Conservation (phyloP, 768 basidiomycete species). For the Inosperma sp. region DNA sequence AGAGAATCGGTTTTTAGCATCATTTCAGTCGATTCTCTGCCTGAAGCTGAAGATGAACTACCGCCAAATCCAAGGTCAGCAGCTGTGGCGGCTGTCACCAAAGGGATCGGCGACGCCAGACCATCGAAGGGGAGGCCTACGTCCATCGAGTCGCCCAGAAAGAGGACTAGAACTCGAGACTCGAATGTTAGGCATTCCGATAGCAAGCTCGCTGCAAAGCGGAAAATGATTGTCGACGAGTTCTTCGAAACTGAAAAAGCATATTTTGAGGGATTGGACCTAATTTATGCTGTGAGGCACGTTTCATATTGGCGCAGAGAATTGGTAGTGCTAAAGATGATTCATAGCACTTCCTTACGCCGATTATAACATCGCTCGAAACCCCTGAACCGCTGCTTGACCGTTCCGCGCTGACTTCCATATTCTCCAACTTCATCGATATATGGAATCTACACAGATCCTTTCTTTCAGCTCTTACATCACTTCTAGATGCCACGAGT, state of each 20-base stretch:
- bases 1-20: slow-evolving; percentile 67
- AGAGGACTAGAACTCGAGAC: slow-evolving; percentile 35
- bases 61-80: slow-evolving; percentile 11
- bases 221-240: slow-evolving; percentile 70
- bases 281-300: slow-evolving; percentile 68
- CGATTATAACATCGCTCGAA: slow-evolving; percentile 72
- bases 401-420: slow-evolving; percentile 59
- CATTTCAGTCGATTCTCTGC: slow-evolving; percentile 67
- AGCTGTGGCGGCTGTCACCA: slow-evolving; percentile 8
- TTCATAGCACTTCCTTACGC: slow-evolving; percentile 77
- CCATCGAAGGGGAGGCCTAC: slow-evolving; percentile 31
- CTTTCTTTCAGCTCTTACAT: slow-evolving; percentile 59
- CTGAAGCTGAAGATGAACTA: slow-evolving; percentile 42
- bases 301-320: slow-evolving; percentile 2
- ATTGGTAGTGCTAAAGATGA: too few species aligned
- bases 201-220: slow-evolving; percentile 49
- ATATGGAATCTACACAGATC: slow-evolving; percentile 86
- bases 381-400: slow-evolving; percentile 63
- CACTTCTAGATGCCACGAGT: slow-evolving; percentile 32
- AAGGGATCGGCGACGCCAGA: slow-evolving; percentile 13
- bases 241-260: slow-evolving; percentile 78
- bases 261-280: slow-evolving; percentile 77
- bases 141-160: slow-evolving; percentile 38
- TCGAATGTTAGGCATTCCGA: slow-evolving; percentile 38
- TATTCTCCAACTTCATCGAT: slow-evolving; percentile 88